A percentile compares a stretch with the other conserved stretches of the same genome.
These are phyloP conservation scores for Poteriospumella lacustris DNA, from an alignment of 108 stramenopile species.

Conservation along the genomic window DNA sequence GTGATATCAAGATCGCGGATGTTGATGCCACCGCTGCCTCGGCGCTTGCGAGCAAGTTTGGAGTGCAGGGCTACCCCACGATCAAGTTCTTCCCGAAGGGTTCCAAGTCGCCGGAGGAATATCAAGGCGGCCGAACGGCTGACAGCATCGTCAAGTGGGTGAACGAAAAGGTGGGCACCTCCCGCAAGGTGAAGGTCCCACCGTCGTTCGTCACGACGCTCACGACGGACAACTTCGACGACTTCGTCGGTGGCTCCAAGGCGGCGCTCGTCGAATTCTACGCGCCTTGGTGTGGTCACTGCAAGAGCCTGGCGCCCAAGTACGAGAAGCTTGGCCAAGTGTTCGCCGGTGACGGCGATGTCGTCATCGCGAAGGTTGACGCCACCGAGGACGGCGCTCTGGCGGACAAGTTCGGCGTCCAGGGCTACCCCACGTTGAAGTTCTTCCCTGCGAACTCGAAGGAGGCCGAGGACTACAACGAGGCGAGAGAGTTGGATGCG, in stretches of 20 bases:
- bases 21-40: conserved; percentile 40
- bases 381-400: conserved; percentile 34
- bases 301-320: conserved; percentile 52
- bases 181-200: conserved; percentile 21
- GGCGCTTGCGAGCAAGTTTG: conserved; percentile 31
- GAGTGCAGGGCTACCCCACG: conserved; percentile 49
- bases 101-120: conserved; percentile 31
- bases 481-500: conserved; percentile 18
- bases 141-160: conserved; percentile 37
- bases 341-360: conserved; percentile 33
- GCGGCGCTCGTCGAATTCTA: conserved; percentile 33
- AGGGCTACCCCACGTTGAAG: conserved; percentile 56
- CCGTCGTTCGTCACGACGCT: conserved; percentile 18
- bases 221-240: conserved; percentile 21
- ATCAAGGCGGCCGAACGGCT: conserved; percentile 39
- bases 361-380: conserved; percentile 45
- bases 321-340: conserved; percentile 38
- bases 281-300: conserved; percentile 37
- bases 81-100: conserved; percentile 46
- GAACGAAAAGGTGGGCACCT: conserved; percentile 36
- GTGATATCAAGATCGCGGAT: conserved; percentile 40
- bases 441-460: conserved; percentile 40
- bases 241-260: not conserved
- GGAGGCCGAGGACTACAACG: conserved; percentile 36
- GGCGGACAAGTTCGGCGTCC: conserved; percentile 41